Evolutionary conservation across 305 asterid genomes (phyloP).

Genomic region (Petunia hybrid): DNA sequence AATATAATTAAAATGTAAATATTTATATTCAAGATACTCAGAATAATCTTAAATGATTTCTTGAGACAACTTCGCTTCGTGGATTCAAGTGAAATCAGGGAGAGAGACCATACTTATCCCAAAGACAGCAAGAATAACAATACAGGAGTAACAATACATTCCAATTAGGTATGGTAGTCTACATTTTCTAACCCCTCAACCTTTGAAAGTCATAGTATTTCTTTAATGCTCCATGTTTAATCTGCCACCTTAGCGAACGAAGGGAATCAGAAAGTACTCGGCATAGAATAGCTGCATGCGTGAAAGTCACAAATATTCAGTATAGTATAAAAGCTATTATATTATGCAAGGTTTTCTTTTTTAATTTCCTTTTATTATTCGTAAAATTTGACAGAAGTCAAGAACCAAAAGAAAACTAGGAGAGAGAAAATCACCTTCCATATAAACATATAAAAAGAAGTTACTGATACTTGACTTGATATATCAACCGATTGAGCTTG

Average conservation of each 20-base stretch:
- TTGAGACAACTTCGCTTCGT: no score
- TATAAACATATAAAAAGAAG: constrained; percentile 39
- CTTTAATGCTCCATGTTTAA: neutral
- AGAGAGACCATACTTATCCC: no score
- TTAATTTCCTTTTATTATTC: neutral
- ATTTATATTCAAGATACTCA: no score
- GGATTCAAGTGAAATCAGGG: no score
- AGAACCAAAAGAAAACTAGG: no score
- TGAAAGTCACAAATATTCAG: neutral
- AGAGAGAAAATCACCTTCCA: constrained; percentile 38
- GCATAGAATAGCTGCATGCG: constrained; percentile 36
- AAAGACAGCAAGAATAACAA: no score
- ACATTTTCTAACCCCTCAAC: neutral
- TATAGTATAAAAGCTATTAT: neutral
- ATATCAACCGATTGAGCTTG: constrained; percentile 33
- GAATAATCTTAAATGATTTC: no score
- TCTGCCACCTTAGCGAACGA: constrained; percentile 29
- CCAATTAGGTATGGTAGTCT: neutral
- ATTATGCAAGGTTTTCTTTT: neutral
- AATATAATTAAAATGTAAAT: no score
- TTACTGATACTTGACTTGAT: constrained; percentile 31
- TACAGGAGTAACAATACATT: neutral
- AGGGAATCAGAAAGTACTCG: constrained; percentile 35
- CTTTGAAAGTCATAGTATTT: neutral
- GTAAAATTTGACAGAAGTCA: neutral